phyloP scores from a whole-genome alignment of 495 filamentous ascomycete species.

The Podospora anserina region DNA sequence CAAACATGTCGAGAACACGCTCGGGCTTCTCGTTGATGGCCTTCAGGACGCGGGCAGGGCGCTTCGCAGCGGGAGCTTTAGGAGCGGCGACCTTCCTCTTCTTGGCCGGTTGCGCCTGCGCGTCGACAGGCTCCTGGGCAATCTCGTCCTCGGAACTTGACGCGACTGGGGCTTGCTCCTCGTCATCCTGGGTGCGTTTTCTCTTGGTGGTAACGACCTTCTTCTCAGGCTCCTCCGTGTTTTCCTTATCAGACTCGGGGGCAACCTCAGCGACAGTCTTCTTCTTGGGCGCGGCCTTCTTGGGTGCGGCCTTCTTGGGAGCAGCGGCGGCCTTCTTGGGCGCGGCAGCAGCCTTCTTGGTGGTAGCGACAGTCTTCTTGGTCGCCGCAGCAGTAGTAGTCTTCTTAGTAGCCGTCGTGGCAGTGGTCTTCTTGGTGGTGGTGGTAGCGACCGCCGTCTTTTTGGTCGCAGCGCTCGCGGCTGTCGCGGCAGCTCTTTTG shows the following conservation, averaged over 20 bases:
- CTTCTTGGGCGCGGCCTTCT: conserved; percentile 24
- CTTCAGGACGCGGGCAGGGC: conserved; percentile 22
- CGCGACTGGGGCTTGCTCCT: conserved; percentile 13
- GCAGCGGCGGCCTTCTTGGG: conserved; percentile 30
- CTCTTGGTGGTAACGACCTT: conserved; percentile 26
- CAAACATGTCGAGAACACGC: conserved; percentile 48
- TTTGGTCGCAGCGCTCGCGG: conserved; percentile 15
- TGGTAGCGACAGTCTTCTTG: conserved; percentile 4
- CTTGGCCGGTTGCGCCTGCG: conserved; percentile 21
- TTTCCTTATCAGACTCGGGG: conserved; percentile 36
- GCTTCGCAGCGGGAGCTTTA: conserved; percentile 14
- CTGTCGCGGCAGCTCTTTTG: conserved; percentile 25
- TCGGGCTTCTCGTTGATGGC: conserved; percentile 44
- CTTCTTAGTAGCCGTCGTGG: conserved; percentile 14
- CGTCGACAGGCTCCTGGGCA: conserved; percentile 10
- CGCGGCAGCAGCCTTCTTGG: conserved; percentile 36
- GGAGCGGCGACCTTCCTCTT: conserved; percentile 19
- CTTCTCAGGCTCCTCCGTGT: conserved; percentile 17
- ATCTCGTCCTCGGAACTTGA: conserved; percentile 12
- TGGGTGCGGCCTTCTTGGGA: conserved; percentile 29
- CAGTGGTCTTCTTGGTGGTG: conserved; percentile 25
- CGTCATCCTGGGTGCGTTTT: conserved; percentile 24
- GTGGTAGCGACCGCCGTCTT: conserved; percentile 17
- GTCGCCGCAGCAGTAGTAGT: conserved; percentile 20
- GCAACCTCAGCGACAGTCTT: conserved; percentile 36